Evolutionary conservation across 257 asterid species (phyloP), one percentile per base, ranked within the genome.

Genomic region (Solanum ahanhuiri): DNA sequence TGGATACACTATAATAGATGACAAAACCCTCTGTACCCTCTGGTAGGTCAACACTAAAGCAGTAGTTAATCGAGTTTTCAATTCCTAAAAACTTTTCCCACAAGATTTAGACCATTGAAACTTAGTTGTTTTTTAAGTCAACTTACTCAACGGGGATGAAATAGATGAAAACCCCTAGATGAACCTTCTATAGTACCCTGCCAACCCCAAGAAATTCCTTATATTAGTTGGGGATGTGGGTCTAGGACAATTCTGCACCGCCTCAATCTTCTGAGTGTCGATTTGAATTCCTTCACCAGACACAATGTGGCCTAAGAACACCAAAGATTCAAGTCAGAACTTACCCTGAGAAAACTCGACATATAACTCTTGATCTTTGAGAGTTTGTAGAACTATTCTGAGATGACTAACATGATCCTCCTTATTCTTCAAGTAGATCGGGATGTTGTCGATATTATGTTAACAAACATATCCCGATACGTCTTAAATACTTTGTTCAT

Each of bases 301-400:
- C 9, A 2, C 23, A 18, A 57, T 57, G 4, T 18, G 4, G 11
- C 23, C 10, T 7, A 57, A 18, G 11, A 57, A 18, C 11, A 20
- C 64, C 23, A 6, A 0, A 18, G 0, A 7, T 57, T 6, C 10
- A 57, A 18, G 11, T 1, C 2, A 6, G 1, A 57, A 18, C 3
- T 57, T 11, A 57, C 23, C 1, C 11, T 57, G 1, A 17, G 10
- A 57, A 57, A 57, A 17, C 4, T 6, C 0, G 4, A 2, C 23
- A 57, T 57, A 57, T 18, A 18, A 18, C 10, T 18, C 64, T 18
- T 2, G 1, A 17, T 57, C 11, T 18, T 54, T 57, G 4, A 18
- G 64, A 18, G 64, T 18, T 57, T 57, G 64, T 17, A 18, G 23
- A 4, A 57, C 23, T 2, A 57, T 57, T 57, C 0, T 18, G 10